Conservation (phyloP, 2,329 filamentous ascomycete genomes). For the Penicillium expansum region DNA sequence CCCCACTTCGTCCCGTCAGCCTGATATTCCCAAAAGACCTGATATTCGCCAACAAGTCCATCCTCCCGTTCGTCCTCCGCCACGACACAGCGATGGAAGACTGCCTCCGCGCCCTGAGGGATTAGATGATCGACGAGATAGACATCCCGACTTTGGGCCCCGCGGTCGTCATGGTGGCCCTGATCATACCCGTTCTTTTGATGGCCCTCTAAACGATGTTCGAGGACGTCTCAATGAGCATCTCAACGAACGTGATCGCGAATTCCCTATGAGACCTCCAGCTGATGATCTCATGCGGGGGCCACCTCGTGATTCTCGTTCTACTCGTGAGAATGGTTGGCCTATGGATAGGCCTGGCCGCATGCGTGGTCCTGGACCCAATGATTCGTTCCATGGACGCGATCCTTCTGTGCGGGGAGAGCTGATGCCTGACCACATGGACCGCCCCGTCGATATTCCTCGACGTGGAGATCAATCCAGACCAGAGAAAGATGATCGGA, state of each 20-base stretch:
- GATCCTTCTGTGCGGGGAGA: slow-evolving; percentile 35
- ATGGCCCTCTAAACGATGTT: slow-evolving; percentile 33
- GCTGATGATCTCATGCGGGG: slow-evolving; percentile 42
- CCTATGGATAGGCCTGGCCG: slow-evolving; percentile 35
- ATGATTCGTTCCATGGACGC: slow-evolving; percentile 30
- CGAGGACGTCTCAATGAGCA: slow-evolving; percentile 36
- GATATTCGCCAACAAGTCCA: slow-evolving; percentile 39
- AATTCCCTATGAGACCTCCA: slow-evolving; percentile 32
- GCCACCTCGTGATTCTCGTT: slow-evolving; percentile 34
- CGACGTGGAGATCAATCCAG: slow-evolving; percentile 32
- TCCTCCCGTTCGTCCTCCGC: slow-evolving; percentile 39
- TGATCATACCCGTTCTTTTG: slow-evolving; percentile 38
- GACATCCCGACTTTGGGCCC: slow-evolving; percentile 37
- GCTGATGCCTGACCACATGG: slow-evolving; percentile 33
- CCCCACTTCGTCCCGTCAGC: slow-evolving; percentile 29
- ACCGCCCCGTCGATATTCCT: slow-evolving; percentile 28
- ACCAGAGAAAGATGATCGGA: slow-evolving; percentile 35
- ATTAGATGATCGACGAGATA: slow-evolving; percentile 40
- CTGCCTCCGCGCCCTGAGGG: slow-evolving; percentile 40
- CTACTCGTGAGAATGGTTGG: slow-evolving; percentile 39
- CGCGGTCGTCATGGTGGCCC: slow-evolving; percentile 39
- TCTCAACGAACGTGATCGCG: slow-evolving; percentile 36
- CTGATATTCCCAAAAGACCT: slow-evolving; percentile 39
- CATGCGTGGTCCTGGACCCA: slow-evolving; percentile 28
- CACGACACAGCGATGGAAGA: slow-evolving; percentile 36